phyloP scores from a whole-genome alignment of 108 stramenopile genomes.

The Nannochloropsis gaditana region DNA sequence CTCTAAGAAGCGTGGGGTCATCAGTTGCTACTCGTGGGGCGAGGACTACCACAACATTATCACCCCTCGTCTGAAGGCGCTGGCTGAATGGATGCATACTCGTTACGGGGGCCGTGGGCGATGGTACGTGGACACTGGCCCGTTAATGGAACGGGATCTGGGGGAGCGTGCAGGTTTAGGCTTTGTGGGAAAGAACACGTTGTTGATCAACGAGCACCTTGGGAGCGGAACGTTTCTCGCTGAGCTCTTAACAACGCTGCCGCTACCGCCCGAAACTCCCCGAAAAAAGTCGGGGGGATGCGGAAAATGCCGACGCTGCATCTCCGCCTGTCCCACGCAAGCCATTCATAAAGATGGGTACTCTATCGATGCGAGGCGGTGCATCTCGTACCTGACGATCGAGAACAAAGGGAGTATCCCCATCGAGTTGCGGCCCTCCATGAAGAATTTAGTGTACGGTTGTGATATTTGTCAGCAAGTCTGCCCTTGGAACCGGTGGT shows the following conservation, averaged over 20 bases:
- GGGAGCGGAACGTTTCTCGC: background rate
- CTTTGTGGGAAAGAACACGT: background rate
- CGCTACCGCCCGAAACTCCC: background rate
- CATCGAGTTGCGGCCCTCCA: background rate
- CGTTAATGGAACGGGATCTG: background rate
- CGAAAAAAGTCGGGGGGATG: background rate
- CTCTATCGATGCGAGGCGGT: background rate
- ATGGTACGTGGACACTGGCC: background rate
- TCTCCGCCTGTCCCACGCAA: background rate
- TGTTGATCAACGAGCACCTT: background rate
- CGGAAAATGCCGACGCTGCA: background rate
- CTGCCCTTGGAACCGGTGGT: constrained; percentile 1
- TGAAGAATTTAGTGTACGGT: background rate
- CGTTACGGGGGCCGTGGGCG: constrained; percentile 4
- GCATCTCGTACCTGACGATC: background rate
- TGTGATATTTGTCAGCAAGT: constrained; percentile 15
- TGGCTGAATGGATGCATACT: background rate
- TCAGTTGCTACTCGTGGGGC: background rate
- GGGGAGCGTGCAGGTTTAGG: background rate
- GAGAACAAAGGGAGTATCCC: background rate
- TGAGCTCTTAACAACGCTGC: constrained; percentile 16
- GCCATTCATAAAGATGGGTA: constrained; percentile 10
- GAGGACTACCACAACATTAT: background rate
- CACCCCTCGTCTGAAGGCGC: background rate
- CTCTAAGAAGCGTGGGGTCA: background rate